Evolutionary conservation across 495 filamentous ascomycete genomes (phyloP).

Genomic region (Aspergillus hancockii): DNA sequence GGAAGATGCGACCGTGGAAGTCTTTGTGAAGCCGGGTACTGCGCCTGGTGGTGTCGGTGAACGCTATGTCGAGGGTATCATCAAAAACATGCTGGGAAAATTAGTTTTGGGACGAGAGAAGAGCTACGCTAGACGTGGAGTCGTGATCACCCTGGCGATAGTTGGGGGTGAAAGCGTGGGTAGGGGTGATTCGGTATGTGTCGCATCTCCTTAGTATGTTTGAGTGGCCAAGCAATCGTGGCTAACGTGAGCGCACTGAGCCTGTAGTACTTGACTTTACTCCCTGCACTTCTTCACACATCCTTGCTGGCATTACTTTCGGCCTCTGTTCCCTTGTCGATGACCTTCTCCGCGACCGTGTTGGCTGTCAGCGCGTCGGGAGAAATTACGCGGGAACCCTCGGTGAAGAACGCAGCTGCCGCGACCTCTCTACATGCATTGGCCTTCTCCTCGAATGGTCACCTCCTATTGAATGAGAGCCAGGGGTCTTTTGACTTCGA

Average conservation of each 20-base stretch:
- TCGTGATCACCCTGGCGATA: slow-evolving; percentile 44
- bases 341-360: slow-evolving; percentile 64
- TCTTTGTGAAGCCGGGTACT: slow-evolving; percentile 78
- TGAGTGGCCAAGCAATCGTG: not conserved
- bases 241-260: slow-evolving; percentile 11
- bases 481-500: slow-evolving; percentile 75
- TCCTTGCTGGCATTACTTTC: slow-evolving; percentile 73
- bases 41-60: slow-evolving; percentile 73
- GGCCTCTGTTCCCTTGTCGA: slow-evolving; percentile 71
- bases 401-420: slow-evolving; percentile 50
- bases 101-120: slow-evolving; percentile 38
- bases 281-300: slow-evolving; percentile 75
- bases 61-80: slow-evolving; percentile 44
- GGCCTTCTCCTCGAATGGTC: slow-evolving; percentile 71
- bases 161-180: slow-evolving; percentile 56
- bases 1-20: slow-evolving; percentile 86
- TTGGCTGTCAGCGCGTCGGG: slow-evolving; percentile 58
- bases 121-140: slow-evolving; percentile 40
- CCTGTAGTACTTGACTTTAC: slow-evolving; percentile 66
- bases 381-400: slow-evolving; percentile 56
- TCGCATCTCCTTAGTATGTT: not conserved
- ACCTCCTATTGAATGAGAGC: slow-evolving; percentile 77
- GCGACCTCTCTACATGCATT: slow-evolving; percentile 75
- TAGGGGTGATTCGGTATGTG: slow-evolving; percentile 71
- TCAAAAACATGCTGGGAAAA: slow-evolving; percentile 33